phyloP scores from a whole-genome alignment of 2,329 filamentous ascomycete species.

The Verticillium dahliae region DNA sequence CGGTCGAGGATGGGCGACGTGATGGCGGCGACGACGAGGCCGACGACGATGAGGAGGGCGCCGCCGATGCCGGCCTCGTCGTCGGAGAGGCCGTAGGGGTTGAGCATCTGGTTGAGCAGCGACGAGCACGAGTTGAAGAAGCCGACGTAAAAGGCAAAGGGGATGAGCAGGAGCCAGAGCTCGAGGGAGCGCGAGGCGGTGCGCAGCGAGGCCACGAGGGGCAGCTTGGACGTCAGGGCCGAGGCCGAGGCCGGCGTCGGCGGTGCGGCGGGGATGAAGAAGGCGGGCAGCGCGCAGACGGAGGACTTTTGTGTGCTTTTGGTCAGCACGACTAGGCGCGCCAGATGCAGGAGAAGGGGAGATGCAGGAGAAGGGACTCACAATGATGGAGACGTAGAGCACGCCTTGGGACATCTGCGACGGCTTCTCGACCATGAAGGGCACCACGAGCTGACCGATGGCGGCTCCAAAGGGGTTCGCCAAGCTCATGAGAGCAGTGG shows the following conservation, averaged over 20 bases:
- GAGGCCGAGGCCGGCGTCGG: constrained; percentile 72
- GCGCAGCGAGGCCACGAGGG: constrained; percentile 41
- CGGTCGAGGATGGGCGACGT: constrained; percentile 77
- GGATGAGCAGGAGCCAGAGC: constrained; percentile 73
- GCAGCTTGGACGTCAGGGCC: constrained; percentile 50
- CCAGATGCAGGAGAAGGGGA: background rate
- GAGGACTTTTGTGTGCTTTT: constrained; percentile 39
- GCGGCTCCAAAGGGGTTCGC: constrained; percentile 90
- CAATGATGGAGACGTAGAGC: constrained; percentile 77
- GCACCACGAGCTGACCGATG: constrained; percentile 79
- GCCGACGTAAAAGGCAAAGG: constrained; percentile 81
- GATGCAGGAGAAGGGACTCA: constrained; percentile 35
- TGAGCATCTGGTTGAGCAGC: constrained; percentile 82
- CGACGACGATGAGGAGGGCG: constrained; percentile 82
- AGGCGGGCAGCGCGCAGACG: constrained; percentile 62
- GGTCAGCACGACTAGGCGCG: constrained; percentile 3
- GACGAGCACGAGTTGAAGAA: constrained; percentile 91
- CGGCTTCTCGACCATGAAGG: constrained; percentile 61
- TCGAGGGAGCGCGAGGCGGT: constrained; percentile 56
- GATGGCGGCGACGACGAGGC: constrained; percentile 70
- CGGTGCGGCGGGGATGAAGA: constrained; percentile 72
- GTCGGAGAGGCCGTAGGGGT: constrained; percentile 78
- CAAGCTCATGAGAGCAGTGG: constrained; percentile 77
- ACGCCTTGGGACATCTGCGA: constrained; percentile 72
- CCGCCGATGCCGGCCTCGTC: constrained; percentile 85